Evolutionary conservation across 2,329 filamentous ascomycete species (phyloP).

Genomic region (Penicillium hordei): DNA sequence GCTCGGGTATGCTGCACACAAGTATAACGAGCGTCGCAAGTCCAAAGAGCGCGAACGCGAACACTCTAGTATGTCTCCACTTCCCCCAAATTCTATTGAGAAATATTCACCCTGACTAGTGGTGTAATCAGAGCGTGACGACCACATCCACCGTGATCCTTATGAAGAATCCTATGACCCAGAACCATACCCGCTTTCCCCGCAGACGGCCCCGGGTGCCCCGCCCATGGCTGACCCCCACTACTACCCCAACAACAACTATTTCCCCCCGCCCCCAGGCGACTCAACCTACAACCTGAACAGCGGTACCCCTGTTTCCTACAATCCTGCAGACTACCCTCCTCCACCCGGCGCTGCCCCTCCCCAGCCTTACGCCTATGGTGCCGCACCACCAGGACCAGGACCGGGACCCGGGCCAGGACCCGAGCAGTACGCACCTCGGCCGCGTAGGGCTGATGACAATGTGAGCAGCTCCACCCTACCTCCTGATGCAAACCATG

Average conservation of each 20-base stretch:
- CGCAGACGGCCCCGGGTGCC: constrained; percentile 34
- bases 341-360: constrained; percentile 43
- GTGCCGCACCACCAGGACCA: constrained; percentile 21
- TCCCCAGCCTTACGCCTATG: constrained; percentile 42
- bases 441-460: constrained; percentile 46
- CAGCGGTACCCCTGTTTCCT: constrained; percentile 28
- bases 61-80: constrained; percentile 48
- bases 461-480: constrained; percentile 48
- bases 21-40: constrained; percentile 58
- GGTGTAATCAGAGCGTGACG: constrained; percentile 29
- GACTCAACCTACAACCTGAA: constrained; percentile 26
- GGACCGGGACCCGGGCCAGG: constrained; percentile 22
- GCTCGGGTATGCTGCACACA: constrained; percentile 58
- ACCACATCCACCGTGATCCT: constrained; percentile 35
- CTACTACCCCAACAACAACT: constrained; percentile 43
- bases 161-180: constrained; percentile 45
- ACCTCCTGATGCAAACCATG: constrained; percentile 38
- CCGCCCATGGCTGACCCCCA: constrained; percentile 28
- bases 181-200: constrained; percentile 39
- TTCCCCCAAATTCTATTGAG: background rate
- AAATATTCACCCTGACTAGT: constrained; percentile 18
- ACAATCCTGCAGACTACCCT: constrained; percentile 44
- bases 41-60: constrained; percentile 51
- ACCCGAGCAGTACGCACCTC: constrained; percentile 41
- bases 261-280: constrained; percentile 47